These are phyloP conservation scores for Leccinum barrowsii DNA, from an alignment of 768 basidiomycete species.

Conservation along the genomic window DNA sequence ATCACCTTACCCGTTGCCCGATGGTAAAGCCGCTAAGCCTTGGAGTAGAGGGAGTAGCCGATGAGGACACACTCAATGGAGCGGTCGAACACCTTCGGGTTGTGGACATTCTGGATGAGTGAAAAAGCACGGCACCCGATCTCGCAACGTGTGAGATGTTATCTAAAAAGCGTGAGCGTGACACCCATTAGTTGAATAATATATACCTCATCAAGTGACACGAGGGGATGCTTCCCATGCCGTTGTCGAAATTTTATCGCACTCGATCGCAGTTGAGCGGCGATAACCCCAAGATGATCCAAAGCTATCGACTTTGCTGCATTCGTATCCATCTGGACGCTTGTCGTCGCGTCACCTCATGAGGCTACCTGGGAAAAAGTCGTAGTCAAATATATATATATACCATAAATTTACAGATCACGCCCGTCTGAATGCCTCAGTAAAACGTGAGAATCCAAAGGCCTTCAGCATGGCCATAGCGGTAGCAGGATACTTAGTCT, in stretches of 20 bases:
- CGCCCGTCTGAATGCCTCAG: constrained; percentile 25
- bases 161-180: constrained; percentile 38
- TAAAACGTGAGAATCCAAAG: no score
- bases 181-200: background rate
- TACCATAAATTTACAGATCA: constrained; percentile 86
- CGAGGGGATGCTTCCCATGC: constrained; percentile 39
- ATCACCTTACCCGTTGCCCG: no score
- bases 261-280: constrained; percentile 69
- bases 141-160: constrained; percentile 26
- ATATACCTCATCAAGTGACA: constrained; percentile 70
- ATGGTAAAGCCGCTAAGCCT: no score
- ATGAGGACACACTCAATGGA: no score
- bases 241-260: constrained; percentile 36
- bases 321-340: constrained; percentile 63
- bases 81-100: no score
- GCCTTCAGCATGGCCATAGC: no score
- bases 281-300: constrained; percentile 93
- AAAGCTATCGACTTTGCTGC: constrained; percentile 86
- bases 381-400: constrained; percentile 11
- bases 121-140: no score
- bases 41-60: no score
- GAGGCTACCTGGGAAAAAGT: constrained; percentile 58
- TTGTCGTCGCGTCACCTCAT: constrained; percentile 76
- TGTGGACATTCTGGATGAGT: no score
- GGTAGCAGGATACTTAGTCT: no score